Evolutionary conservation across 495 filamentous ascomycete species (phyloP).

Genomic region (Penicillium ucsense): DNA sequence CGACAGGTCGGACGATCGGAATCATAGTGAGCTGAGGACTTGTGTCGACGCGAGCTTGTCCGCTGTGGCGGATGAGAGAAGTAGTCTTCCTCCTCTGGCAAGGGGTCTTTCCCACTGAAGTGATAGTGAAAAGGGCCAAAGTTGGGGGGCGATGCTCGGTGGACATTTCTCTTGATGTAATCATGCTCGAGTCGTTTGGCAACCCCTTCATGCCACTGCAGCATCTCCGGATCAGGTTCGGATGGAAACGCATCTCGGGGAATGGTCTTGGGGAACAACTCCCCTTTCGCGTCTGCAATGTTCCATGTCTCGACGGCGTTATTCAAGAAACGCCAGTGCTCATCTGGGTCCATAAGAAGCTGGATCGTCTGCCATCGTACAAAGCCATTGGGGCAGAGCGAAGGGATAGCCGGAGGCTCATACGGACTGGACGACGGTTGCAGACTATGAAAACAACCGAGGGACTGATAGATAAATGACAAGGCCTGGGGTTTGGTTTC

Average conservation of each 20-base stretch:
- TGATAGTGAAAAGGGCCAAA: constrained; percentile 25
- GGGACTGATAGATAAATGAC: constrained; percentile 82
- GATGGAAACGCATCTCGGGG: constrained; percentile 68
- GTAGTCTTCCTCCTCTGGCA: constrained; percentile 23
- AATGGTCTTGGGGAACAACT: constrained; percentile 67
- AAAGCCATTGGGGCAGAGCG: constrained; percentile 74
- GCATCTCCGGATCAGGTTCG: constrained; percentile 65
- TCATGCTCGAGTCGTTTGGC: constrained; percentile 33
- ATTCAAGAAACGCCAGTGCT: constrained; percentile 77
- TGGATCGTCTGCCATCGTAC: constrained; percentile 93
- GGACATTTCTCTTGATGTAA: constrained; percentile 25
- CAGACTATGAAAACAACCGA: constrained; percentile 78
- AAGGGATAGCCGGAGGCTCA: constrained; percentile 65
- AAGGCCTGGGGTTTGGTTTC: constrained; percentile 63
- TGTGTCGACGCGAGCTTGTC: constrained; percentile 13
- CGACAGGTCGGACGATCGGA: constrained; percentile 8
- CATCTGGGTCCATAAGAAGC: constrained; percentile 74
- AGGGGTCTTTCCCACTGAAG: constrained; percentile 22
- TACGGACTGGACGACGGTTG: constrained; percentile 64
- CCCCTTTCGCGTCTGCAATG: constrained; percentile 62
- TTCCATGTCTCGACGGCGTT: constrained; percentile 68
- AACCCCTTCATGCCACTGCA: constrained; percentile 74
- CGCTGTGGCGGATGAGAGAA: constrained; percentile 9
- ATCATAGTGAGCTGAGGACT: constrained; percentile 4
- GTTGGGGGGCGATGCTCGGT: constrained; percentile 23